phyloP scores from a whole-genome alignment of 352 stramenopile species.

The Phytopythium helicoides region DNA sequence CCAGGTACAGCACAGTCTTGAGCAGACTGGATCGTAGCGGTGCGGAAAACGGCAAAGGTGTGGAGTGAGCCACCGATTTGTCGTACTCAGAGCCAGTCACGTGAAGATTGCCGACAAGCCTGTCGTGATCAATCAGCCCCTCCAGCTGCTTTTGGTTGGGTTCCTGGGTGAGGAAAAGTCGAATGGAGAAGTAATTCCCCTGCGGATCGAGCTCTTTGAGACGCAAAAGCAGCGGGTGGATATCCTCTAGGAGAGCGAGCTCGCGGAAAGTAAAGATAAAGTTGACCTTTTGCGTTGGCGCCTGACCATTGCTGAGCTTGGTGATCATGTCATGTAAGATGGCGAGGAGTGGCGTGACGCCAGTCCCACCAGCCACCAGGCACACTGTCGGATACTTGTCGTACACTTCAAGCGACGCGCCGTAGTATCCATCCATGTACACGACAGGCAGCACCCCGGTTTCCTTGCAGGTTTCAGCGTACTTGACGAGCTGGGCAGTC shows the following conservation, averaged over 20 bases:
- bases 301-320: not conserved
- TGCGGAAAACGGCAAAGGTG: not conserved
- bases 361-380: constrained; percentile 7
- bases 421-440: constrained; percentile 21
- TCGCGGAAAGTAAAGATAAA: constrained; percentile 47
- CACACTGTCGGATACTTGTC: constrained; percentile 9
- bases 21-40: constrained; percentile 1
- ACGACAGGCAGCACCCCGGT: constrained; percentile 5
- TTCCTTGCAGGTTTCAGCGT: constrained; percentile 14
- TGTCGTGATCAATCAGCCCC: constrained; percentile 1
- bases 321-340: constrained; percentile 10
- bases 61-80: not conserved
- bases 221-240: constrained; percentile 22
- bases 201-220: constrained; percentile 27
- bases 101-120: not conserved
- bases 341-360: constrained; percentile 7
- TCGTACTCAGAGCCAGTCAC: not conserved
- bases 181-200: constrained; percentile 14
- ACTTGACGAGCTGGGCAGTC: constrained; percentile 10
- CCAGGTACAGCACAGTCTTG: constrained; percentile 5
- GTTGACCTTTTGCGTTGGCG: constrained; percentile 5
- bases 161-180: not conserved
- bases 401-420: constrained; percentile 7
- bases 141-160: constrained; percentile 5
- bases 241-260: constrained; percentile 29